Base-by-base conservation (phyloP, 164 flowering plant species). In the Vitis rotundifolia region DNA sequence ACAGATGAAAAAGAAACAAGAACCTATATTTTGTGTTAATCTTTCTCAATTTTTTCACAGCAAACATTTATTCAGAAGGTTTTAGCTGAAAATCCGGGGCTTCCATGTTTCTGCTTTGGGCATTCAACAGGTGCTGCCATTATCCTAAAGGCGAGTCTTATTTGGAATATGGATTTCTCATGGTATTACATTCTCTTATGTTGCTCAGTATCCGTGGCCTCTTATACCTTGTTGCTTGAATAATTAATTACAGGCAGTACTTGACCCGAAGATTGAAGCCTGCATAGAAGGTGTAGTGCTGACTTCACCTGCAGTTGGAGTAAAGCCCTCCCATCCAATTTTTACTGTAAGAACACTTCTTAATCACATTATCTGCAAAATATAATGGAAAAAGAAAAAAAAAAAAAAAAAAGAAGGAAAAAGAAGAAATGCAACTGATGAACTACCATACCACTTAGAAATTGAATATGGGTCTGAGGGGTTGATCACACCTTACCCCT, bases 81-180 rank as follows among this genome's bases (percentile, higher is more conserved):
- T 64, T 16, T 82, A 31, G 80, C 78, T 37, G 97, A 88, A 66
- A 88, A 92, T 74, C 89, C 92, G 8, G 90, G 86, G 26, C 81
- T 92, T 69, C 93, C 93, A 5, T 91, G 92, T 72, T 94, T 92
- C 73, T 88, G 87, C 77, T 91, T 91, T 81, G 98, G 95, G 22
- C 97, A 94, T 77, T 94, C 97, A 52, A 94, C 97, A 11, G 97
- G 98, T 73, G 98, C 78, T 67, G 97, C 95, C 58, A 92, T 92
- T 55, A 19, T 91, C 57, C 81, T 91, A 5, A 92, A 89, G 90
- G 97, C 90, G 72, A 70, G 75, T 3, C 47, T 59, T 29, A 1
- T 52, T 54, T 67, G 5, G 44, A 15, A 44, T 19, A 13, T 14
- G 12, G 44, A 37, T 37, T 57, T 16, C 29, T 26, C 26, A 22